Conservation (phyloP, 768 basidiomycete species). For the Clitopilus passeckerianus region DNA sequence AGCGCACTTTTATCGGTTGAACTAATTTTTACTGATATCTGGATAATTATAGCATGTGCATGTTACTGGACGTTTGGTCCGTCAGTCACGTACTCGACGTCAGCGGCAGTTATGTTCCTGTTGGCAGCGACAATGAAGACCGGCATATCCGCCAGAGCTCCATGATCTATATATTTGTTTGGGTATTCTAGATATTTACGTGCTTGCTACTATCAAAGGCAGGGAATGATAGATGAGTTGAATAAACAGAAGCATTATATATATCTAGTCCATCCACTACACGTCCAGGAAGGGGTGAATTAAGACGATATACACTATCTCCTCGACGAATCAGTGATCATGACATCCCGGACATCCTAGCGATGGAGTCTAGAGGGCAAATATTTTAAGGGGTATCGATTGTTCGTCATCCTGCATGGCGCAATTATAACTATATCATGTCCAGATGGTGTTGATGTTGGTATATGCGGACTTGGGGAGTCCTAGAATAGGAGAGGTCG, state of each 20-base stretch:
- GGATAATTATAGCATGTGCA: conserved; percentile 57
- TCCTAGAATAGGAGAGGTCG: conserved; percentile 14
- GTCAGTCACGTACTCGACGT: conserved; percentile 62
- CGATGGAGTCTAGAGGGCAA: not conserved
- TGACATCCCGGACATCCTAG: not conserved
- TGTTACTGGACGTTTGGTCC: conserved; percentile 90
- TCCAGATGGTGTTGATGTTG: not conserved
- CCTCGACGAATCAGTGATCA: not conserved
- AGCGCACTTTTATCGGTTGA: conserved; percentile 2
- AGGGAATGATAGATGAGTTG: conserved; percentile 7
- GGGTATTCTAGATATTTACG: not conserved
- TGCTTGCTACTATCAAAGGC: conserved; percentile 12
- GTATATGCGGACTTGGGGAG: conserved; percentile 1
- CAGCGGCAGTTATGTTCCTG: conserved; percentile 60
- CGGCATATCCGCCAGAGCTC: conserved; percentile 32
- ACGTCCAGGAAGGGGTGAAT: not conserved
- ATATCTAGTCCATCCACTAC: not conserved
- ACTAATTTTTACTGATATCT: conserved; percentile 14
- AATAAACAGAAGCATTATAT: conserved; percentile 1
- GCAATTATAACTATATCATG: not conserved
- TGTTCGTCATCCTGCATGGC: not conserved
- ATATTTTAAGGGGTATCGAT: not conserved
- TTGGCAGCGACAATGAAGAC: conserved; percentile 55
- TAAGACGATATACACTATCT: not conserved
- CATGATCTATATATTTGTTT: conserved; percentile 8